Base-by-base conservation (phyloP, 805 yeast genomes). In the Saturnispora diversa region DNA sequence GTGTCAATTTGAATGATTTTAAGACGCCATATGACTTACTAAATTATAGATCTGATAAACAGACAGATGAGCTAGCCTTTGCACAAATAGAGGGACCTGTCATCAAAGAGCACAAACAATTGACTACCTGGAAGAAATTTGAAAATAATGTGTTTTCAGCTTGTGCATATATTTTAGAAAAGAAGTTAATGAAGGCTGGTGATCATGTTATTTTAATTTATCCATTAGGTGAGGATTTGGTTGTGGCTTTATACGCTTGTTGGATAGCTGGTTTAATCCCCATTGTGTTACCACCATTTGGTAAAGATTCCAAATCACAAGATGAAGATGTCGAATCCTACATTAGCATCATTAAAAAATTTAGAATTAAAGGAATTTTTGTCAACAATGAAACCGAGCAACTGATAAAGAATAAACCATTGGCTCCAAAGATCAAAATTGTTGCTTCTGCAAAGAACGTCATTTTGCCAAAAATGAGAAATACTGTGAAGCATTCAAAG, bases 171-270 rank as follows among this genome's bases (percentile, higher is more conserved):
- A 70, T 92, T 39, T 65, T 80, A 26, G 82, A 74, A 32, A 88
- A 84, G 59, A 71, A 76, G 1, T 65, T 70, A 3, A 55, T 85
- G 33, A 69, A 63, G 40, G 68, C 83, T 2, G 95, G 95, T 0
- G 84, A 82, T 39, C 66, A 70, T 47, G 90, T 86, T 3, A 69
- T 87, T 3, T 63, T 92, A 51, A 80, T 87, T 80, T 87, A 85
- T 56, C 81, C 94, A 0, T 72, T 90, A 34, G 77, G 87, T 1
- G 95, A 88, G 43, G 97, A 92, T 46, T 90, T 75, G 53, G 75
- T 81, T 5, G 75, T 85, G 22, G 85, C 94, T 2, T 67, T 87
- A 1, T 77, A 79, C 59, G 97, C 98, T 0, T 90, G 97, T 56
- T 73, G 90, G 57, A 62, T 80, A 42, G 73, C 87, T 39, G 95